Conservation (phyloP, 1,284 basidiomycete species). For the Apiotrichum montevideense region DNA sequence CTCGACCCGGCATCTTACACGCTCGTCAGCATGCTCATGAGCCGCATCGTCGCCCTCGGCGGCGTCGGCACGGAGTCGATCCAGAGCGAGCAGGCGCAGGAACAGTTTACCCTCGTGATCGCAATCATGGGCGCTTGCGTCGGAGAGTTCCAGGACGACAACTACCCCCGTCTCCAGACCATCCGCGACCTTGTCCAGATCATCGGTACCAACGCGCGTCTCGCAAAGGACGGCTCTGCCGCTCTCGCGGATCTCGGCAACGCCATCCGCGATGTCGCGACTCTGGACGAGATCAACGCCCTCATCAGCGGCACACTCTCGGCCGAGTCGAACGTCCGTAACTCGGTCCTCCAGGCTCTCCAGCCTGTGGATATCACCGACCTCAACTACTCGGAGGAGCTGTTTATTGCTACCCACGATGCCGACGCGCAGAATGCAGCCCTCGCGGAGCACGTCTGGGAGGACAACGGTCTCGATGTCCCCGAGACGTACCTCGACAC, state of each 20-base stretch:
- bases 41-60: conserved; percentile 61
- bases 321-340: conserved; percentile 85
- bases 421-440: conserved; percentile 84
- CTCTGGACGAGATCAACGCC: conserved; percentile 58
- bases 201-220: conserved; percentile 69
- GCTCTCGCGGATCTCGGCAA: conserved; percentile 78
- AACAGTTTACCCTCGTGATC: conserved; percentile 79
- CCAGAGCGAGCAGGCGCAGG: conserved; percentile 67
- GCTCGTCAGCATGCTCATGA: conserved; percentile 72
- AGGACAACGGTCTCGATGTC: conserved; percentile 91
- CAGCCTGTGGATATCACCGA: conserved; percentile 94
- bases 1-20: conserved; percentile 82
- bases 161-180: conserved; percentile 67
- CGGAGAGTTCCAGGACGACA: conserved; percentile 60
- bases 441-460: conserved; percentile 80
- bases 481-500: conserved; percentile 63
- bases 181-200: conserved; percentile 69
- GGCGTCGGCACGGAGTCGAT: conserved; percentile 57
- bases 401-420: conserved; percentile 89
- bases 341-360: conserved; percentile 83
- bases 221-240: conserved; percentile 80
- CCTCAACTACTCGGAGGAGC: conserved; percentile 79
- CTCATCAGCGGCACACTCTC: conserved; percentile 69
- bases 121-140: conserved; percentile 83
- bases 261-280: conserved; percentile 65